Conservation (phyloP, 148 eudicot species). For the Cornus florida region DNA sequence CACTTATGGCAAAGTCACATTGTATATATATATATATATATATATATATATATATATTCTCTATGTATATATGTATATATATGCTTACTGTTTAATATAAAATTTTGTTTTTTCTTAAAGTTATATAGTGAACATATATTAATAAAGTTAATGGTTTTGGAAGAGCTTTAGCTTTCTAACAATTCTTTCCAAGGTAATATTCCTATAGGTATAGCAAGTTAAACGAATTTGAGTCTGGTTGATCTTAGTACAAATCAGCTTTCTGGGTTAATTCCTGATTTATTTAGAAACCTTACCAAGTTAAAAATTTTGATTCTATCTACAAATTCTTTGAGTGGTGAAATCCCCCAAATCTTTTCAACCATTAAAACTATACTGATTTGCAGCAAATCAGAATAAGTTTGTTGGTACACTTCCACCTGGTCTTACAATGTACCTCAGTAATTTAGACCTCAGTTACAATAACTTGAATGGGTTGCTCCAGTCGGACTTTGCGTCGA, state of each 20-base stretch:
- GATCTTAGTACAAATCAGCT: constrained; percentile 59
- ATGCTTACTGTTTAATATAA: no score
- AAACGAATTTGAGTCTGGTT: constrained; percentile 41
- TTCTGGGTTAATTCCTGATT: constrained; percentile 43
- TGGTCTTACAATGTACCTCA: constrained; percentile 44
- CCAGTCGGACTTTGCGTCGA: constrained; percentile 51
- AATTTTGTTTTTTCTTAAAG: no score
- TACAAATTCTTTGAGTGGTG: constrained; percentile 47
- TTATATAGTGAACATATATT: no score
- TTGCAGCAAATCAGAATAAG: constrained; percentile 64
- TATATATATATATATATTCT: no score
- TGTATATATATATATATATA: no score
- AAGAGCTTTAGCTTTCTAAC: constrained; percentile 50
- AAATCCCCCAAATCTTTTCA: constrained; percentile 44
- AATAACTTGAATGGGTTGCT: constrained; percentile 54
- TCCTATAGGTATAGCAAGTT: constrained; percentile 45
- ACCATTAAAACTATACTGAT: constrained; percentile 42
- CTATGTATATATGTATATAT: no score
- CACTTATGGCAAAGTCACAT: no score
- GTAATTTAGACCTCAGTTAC: constrained; percentile 70
- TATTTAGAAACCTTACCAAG: constrained; percentile 41
- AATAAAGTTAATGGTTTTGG: constrained; percentile 38
- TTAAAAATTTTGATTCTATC: constrained; percentile 55
- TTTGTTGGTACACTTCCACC: constrained; percentile 62
- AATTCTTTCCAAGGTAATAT: constrained; percentile 43